phyloP scores from a whole-genome alignment of 805 yeast genomes.

The Pichia gijzeniarum region DNA sequence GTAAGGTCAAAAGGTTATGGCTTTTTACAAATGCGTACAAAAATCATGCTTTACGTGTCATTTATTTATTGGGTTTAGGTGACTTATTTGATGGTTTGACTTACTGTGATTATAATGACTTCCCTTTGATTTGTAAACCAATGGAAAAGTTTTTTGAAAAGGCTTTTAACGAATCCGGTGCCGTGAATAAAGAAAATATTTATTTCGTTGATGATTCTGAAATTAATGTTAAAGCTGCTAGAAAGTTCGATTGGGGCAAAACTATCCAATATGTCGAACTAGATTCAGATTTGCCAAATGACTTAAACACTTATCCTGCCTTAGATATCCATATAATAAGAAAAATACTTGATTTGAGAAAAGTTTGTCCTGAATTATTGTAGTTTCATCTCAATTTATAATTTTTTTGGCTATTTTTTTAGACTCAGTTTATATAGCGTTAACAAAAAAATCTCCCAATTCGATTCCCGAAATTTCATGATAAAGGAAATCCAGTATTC shows the following conservation, averaged over 20 bases:
- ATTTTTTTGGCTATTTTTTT: conserved; percentile 2
- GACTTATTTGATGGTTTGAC: conserved; percentile 92
- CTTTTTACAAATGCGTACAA: conserved; percentile 91
- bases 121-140: conserved; percentile 84
- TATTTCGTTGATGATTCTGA: conserved; percentile 88
- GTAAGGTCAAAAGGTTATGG: conserved; percentile 73
- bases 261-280: conserved; percentile 73
- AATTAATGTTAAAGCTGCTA: conserved; percentile 70
- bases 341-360: conserved; percentile 48
- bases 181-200: conserved; percentile 40
- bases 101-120: conserved; percentile 74
- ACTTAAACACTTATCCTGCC: conserved; percentile 29
- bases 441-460: conserved; percentile 9
- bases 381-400: conserved; percentile 3
- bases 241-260: conserved; percentile 61
- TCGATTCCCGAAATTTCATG: conserved; percentile 4
- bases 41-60: conserved; percentile 79
- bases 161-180: conserved; percentile 62
- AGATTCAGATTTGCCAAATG: conserved; percentile 41
- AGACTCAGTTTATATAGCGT: background rate
- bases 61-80: conserved; percentile 78
- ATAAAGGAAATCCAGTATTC: conserved; percentile 12
- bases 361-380: conserved; percentile 48
- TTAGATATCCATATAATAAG: conserved; percentile 47
- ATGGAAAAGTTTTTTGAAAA: conserved; percentile 59